Evolutionary conservation across 2,329 filamentous ascomycete species (phyloP).

Genomic region (Colletotrichum spinosum): DNA sequence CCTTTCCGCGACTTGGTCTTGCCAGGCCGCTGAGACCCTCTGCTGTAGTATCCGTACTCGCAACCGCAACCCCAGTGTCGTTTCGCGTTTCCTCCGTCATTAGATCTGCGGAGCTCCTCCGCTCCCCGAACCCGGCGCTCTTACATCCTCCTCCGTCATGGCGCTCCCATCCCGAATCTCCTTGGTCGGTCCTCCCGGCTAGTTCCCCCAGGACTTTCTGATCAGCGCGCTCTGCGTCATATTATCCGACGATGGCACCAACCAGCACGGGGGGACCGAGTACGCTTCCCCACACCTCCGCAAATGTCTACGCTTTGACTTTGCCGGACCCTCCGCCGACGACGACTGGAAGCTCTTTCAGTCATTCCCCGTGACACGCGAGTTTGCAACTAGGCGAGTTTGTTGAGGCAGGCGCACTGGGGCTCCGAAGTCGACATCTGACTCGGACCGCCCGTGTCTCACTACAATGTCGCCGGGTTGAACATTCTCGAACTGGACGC

Average conservation of each 20-base stretch:
- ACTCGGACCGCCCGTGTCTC: conserved; percentile 31
- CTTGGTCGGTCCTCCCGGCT: conserved; percentile 49
- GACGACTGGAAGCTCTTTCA: conserved; percentile 70
- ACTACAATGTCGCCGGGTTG: conserved; percentile 63
- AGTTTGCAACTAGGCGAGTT: conserved; percentile 66
- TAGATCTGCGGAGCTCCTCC: too few relatives aligned
- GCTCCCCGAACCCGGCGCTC: conserved; percentile 14
- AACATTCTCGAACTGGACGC: conserved; percentile 74
- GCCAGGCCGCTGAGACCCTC: too few relatives aligned
- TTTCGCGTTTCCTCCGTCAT: too few relatives aligned
- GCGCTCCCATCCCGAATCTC: conserved; percentile 59
- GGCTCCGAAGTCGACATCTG: conserved; percentile 29
- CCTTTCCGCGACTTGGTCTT: too few relatives aligned
- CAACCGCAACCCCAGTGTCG: too few relatives aligned
- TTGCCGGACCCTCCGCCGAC: conserved; percentile 62
- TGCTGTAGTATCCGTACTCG: too few relatives aligned
- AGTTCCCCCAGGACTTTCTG: conserved; percentile 70
- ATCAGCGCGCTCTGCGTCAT: conserved; percentile 69
- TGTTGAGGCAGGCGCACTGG: conserved; percentile 61
- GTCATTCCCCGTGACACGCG: conserved; percentile 81
- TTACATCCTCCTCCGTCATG: conserved; percentile 44
- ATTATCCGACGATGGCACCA: conserved; percentile 75
- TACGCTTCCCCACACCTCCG: conserved; percentile 68
- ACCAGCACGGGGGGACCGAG: conserved; percentile 73
- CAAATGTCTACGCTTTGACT: conserved; percentile 55